Percentiles rank a stretch among this genome's conserved stretches.
Conservation (phyloP, 441 rosid species). For the Gossypium schwendimanii region DNA sequence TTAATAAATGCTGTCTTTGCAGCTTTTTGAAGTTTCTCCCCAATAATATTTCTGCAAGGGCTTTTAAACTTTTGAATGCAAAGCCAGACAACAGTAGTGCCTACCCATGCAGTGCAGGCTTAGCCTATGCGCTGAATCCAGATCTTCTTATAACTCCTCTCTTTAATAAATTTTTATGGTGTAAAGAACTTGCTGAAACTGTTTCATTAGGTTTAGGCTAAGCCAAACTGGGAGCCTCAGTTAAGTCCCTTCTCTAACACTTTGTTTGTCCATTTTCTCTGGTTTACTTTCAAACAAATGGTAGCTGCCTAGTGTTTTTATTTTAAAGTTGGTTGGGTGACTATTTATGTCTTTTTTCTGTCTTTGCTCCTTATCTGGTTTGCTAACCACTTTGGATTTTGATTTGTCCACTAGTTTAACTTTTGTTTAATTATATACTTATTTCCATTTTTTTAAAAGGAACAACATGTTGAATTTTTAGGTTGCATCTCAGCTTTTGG, state of each 20-base stretch:
- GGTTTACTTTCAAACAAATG: neutral
- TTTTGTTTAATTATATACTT: neutral
- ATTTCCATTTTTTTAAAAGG: neutral
- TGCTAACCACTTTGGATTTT: neutral
- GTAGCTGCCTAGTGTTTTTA: neutral
- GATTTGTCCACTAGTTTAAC: neutral
- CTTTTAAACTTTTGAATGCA: neutral
- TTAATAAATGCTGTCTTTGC: neutral
- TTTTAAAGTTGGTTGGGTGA: neutral
- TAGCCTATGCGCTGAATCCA: neutral
- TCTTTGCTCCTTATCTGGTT: neutral
- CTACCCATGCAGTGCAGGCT: neutral
- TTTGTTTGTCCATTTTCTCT: neutral
- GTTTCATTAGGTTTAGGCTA: neutral
- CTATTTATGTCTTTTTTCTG: neutral
- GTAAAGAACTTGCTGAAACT: neutral
- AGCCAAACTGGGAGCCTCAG: neutral
- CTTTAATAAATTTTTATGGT: neutral
- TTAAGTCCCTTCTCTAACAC: neutral
- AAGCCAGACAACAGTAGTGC: neutral
- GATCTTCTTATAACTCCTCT: neutral
- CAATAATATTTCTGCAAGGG: neutral
- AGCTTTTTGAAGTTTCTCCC: neutral
- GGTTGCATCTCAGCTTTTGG: neutral
- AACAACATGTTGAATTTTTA: conserved; percentile 4